Evolutionary conservation across 2,329 filamentous ascomycete species (phyloP), one percentile per base, ranked within the genome.

Genomic region (Calycina herbarum): DNA sequence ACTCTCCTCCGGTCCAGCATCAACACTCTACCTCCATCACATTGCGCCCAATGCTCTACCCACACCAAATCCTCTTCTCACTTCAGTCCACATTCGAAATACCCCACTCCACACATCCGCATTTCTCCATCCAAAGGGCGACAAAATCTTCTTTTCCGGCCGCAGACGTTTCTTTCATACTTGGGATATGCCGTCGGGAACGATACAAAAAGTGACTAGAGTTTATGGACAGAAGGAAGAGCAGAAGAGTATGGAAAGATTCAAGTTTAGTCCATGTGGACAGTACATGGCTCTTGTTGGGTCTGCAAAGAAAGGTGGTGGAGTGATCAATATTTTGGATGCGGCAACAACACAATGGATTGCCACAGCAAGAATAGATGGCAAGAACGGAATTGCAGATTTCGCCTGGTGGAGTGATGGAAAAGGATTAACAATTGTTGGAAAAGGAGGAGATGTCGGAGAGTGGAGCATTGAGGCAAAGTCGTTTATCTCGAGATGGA

Each of bases 341-440:
- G 88, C 90, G 1, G 82, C 80, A 29, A 94, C 94, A 0, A 88
- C 91, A 75, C 94, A 97, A 79, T 98, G 94, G 94, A 82, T 93
- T 58, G 86, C 90, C 0, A 89, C 94, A 70, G 92, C 91, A 15
- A 86, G 94, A 48, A 83, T 97, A 57, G 92, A 97, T 73, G 90
- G 91, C 69, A 85, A 86, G 59, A 89, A 93, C 61, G 94, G 94
- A 45, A 89, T 98, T 59, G 90, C 92, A 0, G 94, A 97, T 77
- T 96, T 97, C 74, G 88, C 87, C 1, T 99, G 95, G 95, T 97
- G 94, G 94, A 85, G 87, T 62, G 88, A 92, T 67, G 91, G 94
- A 40, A 85, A 89, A 51, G 94, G 94, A 4, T 82, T 99, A 73
- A 90, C 88, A 0, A 90, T 97, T 54, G 86, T 91, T 1, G 93